Percentiles rank a stretch among this genome's conserved stretches.
Conservation (phyloP, 148 eudicot species). For the Rhododendron molle region DNA sequence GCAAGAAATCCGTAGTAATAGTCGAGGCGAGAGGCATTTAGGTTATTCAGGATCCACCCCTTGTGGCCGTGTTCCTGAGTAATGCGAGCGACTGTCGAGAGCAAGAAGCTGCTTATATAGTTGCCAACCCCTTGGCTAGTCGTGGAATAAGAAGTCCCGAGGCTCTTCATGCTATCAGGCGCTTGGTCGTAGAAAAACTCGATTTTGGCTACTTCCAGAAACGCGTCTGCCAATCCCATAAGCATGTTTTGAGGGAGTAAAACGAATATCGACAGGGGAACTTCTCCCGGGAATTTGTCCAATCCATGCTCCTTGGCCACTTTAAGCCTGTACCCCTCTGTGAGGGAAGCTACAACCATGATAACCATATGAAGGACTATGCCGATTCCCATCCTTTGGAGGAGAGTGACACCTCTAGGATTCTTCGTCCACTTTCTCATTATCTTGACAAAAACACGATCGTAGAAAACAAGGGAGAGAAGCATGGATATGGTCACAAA, state of each 20-base stretch:
- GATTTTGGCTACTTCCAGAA: constrained; percentile 63
- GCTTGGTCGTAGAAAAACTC: constrained; percentile 91
- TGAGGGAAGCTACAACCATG: constrained; percentile 46
- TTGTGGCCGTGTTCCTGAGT: constrained; percentile 44
- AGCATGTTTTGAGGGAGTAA: constrained; percentile 19
- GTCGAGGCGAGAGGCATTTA: constrained; percentile 71
- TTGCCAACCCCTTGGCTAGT: constrained; percentile 68
- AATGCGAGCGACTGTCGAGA: constrained; percentile 48
- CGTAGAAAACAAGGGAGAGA: constrained; percentile 50
- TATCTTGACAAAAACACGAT: constrained; percentile 45
- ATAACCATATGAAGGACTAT: constrained; percentile 47
- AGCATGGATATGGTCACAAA: constrained; percentile 68
- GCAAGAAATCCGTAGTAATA: constrained; percentile 64
- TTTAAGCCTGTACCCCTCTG: constrained; percentile 43
- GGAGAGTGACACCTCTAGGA: constrained; percentile 68
- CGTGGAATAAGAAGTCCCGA: constrained; percentile 68
- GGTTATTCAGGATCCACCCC: constrained; percentile 77
- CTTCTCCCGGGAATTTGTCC: constrained; percentile 40
- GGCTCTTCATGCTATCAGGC: constrained; percentile 80
- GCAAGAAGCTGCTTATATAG: constrained; percentile 58
- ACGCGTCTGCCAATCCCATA: constrained; percentile 71
- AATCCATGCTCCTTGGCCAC: constrained; percentile 48
- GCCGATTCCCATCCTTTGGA: constrained; percentile 81
- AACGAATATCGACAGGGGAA: constrained; percentile 55
- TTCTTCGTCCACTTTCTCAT: constrained; percentile 45